A percentile compares a stretch with the other conserved stretches of the same genome.
Evolutionary conservation across 306 rosid genomes (phyloP).

Genomic region (Rubus parviflorus): DNA sequence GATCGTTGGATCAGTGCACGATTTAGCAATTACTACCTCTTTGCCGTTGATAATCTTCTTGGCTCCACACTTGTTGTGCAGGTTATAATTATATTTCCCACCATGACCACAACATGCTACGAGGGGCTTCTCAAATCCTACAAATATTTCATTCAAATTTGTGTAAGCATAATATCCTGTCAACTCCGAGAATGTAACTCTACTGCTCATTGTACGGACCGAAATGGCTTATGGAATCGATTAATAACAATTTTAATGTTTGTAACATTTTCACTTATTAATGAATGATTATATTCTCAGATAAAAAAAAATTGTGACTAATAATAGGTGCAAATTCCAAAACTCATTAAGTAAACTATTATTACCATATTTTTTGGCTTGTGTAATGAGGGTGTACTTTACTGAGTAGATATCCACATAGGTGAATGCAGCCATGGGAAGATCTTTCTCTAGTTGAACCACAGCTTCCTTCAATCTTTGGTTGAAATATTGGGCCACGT

Average conservation of each 20-base stretch:
- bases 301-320: not conserved
- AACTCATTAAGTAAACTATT: too few species aligned
- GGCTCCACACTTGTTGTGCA: slow-evolving; percentile 58
- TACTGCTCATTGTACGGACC: too few species aligned
- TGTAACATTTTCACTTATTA: too few species aligned
- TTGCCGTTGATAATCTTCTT: slow-evolving; percentile 44
- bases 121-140: slow-evolving; percentile 65
- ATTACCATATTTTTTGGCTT: slow-evolving; percentile 54
- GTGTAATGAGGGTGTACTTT: slow-evolving; percentile 65
- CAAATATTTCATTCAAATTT: slow-evolving; percentile 14
- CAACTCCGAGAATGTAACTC: too few species aligned
- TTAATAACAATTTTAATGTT: too few species aligned
- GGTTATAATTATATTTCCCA: slow-evolving; percentile 73
- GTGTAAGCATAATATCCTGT: too few species aligned
- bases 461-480: slow-evolving; percentile 33
- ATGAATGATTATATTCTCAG: too few species aligned
- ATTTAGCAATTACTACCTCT: slow-evolving; percentile 47
- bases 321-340: too few species aligned
- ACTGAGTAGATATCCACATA: slow-evolving; percentile 73
- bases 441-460: slow-evolving; percentile 47
- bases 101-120: slow-evolving; percentile 91
- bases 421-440: slow-evolving; percentile 64
- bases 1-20: slow-evolving; percentile 66
- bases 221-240: too few species aligned
- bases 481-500: slow-evolving; percentile 67